phyloP scores from a whole-genome alignment of 2,329 filamentous ascomycete genomes.

The Diaporthe citriasiana region DNA sequence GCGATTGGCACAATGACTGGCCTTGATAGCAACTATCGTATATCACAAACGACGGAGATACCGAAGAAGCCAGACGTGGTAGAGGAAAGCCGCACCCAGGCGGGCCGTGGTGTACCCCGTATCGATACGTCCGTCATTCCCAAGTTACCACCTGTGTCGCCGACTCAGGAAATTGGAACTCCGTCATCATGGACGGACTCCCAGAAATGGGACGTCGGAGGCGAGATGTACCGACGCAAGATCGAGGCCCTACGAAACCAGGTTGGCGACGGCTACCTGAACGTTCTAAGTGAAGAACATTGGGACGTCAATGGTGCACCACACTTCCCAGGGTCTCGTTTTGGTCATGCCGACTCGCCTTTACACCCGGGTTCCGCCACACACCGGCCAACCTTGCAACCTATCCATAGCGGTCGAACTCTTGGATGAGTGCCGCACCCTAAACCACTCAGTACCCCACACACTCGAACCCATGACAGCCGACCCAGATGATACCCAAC shows the following conservation, averaged over 20 bases:
- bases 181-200: constrained; percentile 57
- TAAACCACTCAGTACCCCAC: constrained; percentile 24
- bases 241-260: constrained; percentile 88
- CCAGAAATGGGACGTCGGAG: constrained; percentile 75
- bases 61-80: constrained; percentile 51
- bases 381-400: constrained; percentile 53
- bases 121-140: constrained; percentile 55
- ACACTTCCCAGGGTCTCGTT: constrained; percentile 56
- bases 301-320: constrained; percentile 64
- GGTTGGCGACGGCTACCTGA: constrained; percentile 89
- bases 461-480: constrained; percentile 28
- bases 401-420: constrained; percentile 67
- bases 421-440: constrained; percentile 56
- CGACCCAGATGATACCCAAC: constrained; percentile 41
- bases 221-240: constrained; percentile 87
- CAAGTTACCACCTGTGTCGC: constrained; percentile 51
- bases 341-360: constrained; percentile 52
- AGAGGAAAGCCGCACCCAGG: constrained; percentile 52
- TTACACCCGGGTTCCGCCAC: constrained; percentile 55
- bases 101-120: constrained; percentile 52
- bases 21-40: constrained; percentile 58
- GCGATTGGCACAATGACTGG: constrained; percentile 45
- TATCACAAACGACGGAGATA: constrained; percentile 59
- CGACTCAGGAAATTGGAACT: constrained; percentile 48
- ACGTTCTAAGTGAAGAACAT: constrained; percentile 83